A percentile compares a stretch with the other conserved stretches of the same genome.
Conservation (phyloP, 23 red algal species). For the Chondrus crispus region DNA sequence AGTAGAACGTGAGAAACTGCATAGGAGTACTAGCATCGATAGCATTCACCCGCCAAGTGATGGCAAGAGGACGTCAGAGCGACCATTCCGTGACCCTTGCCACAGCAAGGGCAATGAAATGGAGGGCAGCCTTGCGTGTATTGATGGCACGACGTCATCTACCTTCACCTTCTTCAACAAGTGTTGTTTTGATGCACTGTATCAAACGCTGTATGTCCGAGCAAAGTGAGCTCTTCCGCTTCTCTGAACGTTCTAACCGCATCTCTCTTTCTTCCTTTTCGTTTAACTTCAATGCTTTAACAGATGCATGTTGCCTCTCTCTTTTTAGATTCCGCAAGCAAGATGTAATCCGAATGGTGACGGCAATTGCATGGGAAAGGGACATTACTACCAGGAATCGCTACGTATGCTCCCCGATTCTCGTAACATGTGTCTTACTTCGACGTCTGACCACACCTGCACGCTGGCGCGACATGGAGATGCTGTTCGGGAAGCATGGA, state of each 20-base stretch:
- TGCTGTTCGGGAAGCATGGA: neutral
- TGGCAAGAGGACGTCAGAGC: too few species aligned
- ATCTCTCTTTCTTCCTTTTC: neutral
- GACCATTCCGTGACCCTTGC: too few species aligned
- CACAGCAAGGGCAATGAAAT: too few species aligned
- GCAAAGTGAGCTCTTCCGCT: neutral
- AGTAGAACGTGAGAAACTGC: too few species aligned
- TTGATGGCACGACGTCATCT: too few species aligned
- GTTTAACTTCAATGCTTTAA: neutral
- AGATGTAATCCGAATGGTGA: neutral
- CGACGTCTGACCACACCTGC: conserved; percentile 1
- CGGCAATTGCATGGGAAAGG: neutral
- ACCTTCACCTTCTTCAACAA: too few species aligned
- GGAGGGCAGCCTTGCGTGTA: too few species aligned
- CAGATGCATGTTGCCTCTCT: neutral
- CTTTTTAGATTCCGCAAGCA: neutral
- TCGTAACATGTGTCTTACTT: neutral
- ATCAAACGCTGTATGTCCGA: too few species aligned
- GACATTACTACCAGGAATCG: neutral
- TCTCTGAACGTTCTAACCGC: neutral
- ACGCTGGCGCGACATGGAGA: conserved; percentile 19
- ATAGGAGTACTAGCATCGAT: too few species aligned
- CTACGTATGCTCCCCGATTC: neutral
- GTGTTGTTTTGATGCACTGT: too few species aligned
- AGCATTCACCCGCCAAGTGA: too few species aligned